Percentiles rank a stretch among this genome's conserved stretches.
These are phyloP conservation scores for Penicillium argentinense DNA, from an alignment of 495 filamentous ascomycete species.

Conservation along the genomic window DNA sequence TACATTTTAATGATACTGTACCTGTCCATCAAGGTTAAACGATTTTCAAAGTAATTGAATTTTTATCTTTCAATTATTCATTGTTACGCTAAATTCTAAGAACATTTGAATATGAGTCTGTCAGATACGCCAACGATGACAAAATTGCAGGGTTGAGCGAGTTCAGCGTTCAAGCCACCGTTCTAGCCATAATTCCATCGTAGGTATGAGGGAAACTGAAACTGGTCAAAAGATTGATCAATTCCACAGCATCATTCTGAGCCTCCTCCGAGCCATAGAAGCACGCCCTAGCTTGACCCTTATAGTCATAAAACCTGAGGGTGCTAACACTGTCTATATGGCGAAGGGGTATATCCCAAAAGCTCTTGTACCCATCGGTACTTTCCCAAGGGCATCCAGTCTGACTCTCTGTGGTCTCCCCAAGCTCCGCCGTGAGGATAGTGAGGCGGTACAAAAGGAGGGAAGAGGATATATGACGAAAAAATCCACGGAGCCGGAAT, in stretches of 20 bases:
- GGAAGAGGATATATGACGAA: constrained; percentile 5
- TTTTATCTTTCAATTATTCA: no score
- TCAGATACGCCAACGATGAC: no score
- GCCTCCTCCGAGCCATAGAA: neutral
- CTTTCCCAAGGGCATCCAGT: neutral
- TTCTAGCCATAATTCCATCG: constrained; percentile 1
- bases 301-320: constrained; percentile 1
- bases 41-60: no score
- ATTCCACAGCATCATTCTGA: constrained; percentile 1
- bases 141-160: no score
- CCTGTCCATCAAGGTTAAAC: no score
- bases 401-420: neutral
- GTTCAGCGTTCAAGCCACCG: no score
- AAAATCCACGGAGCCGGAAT: constrained; percentile 1
- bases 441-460: neutral
- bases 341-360: neutral
- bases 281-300: neutral
- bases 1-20: no score
- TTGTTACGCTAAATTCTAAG: no score
- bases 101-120: no score
- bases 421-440: neutral
- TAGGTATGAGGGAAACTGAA: constrained; percentile 1
- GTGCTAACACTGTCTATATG: neutral
- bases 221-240: neutral
- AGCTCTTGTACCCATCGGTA: neutral